Evolutionary conservation across 208 protist species (phyloP).

Genomic region (Leishmania braziliensis): DNA sequence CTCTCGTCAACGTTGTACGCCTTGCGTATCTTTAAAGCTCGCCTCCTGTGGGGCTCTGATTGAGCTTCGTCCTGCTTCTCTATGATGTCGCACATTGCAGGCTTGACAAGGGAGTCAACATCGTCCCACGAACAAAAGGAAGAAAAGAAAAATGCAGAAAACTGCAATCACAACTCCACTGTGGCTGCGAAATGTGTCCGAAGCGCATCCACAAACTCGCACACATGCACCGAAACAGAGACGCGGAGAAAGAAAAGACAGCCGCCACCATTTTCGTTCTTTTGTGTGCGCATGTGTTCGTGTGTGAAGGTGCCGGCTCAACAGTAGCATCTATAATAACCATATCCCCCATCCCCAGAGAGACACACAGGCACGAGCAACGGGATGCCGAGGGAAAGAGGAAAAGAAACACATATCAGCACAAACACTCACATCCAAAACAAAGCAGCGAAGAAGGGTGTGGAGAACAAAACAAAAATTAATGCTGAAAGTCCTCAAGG

Average conservation of each 20-base stretch:
- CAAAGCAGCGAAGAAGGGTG: background rate
- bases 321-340: background rate
- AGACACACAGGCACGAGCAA: background rate
- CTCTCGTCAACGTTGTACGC: too few relatives aligned
- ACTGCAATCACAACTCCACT: background rate
- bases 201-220: background rate
- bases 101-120: background rate
- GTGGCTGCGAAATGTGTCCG: background rate
- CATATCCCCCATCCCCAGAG: background rate
- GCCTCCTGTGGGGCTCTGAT: background rate
- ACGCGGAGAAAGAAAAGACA: background rate
- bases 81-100: constrained; percentile 2
- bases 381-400: background rate
- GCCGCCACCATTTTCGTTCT: too few relatives aligned
- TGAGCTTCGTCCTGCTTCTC: background rate
- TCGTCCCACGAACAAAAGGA: background rate
- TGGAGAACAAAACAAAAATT: background rate
- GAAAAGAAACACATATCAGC: background rate
- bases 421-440: background rate
- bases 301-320: background rate
- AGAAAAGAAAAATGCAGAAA: background rate
- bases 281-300: too few relatives aligned
- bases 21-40: too few relatives aligned
- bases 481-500: background rate
- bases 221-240: background rate